A percentile compares a stretch with the other conserved stretches of the same genome.
Conservation (phyloP, 148 eudicot species). For the Beta vulgaris region DNA sequence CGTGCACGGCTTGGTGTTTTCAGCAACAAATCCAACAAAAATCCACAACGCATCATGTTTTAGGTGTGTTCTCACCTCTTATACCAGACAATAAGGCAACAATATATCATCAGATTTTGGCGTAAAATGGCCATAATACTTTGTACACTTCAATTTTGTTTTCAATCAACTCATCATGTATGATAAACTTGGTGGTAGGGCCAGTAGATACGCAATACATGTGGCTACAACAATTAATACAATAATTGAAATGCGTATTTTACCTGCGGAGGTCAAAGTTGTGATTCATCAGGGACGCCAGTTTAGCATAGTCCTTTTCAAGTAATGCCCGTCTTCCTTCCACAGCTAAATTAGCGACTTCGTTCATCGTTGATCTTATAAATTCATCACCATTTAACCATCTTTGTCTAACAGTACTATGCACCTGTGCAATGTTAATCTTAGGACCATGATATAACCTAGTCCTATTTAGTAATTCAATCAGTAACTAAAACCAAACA, state of each 20-base stretch:
- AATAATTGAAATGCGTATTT: neutral
- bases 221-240: neutral
- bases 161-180: neutral
- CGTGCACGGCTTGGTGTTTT: neutral
- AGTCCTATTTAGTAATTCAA: neutral
- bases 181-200: neutral
- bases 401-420: constrained; percentile 75
- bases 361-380: constrained; percentile 59
- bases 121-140: no score
- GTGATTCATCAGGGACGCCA: constrained; percentile 73
- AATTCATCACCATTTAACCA: constrained; percentile 88
- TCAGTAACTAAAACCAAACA: neutral
- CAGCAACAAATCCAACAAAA: neutral
- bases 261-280: constrained; percentile 86
- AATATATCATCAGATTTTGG: no score
- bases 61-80: neutral
- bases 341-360: constrained; percentile 67
- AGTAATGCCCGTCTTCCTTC: constrained; percentile 67
- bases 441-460: neutral
- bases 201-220: neutral
- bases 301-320: constrained; percentile 55
- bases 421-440: constrained; percentile 50
- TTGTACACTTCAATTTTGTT: neutral
- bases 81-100: neutral
- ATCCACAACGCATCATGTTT: neutral